Conservation (phyloP, 129 eudicot species). For the Flaveria sonorensis region DNA sequence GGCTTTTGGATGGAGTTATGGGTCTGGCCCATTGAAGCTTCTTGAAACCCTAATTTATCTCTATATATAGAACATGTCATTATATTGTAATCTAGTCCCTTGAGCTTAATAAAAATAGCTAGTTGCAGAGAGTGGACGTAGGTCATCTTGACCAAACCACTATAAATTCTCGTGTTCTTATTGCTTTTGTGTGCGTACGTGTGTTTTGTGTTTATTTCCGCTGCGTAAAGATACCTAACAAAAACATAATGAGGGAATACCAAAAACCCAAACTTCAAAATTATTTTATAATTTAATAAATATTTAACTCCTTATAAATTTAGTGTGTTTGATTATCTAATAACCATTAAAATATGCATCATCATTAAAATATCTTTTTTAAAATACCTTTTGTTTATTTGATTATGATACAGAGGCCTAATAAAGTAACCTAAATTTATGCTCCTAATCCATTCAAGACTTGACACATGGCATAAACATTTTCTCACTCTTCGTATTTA, state of each 20-base stretch:
- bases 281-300: neutral
- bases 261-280: neutral
- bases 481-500: neutral
- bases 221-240: too few relatives aligned
- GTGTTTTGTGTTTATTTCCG: too few relatives aligned
- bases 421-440: neutral
- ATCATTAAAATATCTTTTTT: neutral
- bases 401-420: neutral
- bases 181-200: too few relatives aligned
- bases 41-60: too few relatives aligned
- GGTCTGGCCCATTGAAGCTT: too few relatives aligned
- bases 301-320: neutral
- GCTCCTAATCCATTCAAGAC: neutral
- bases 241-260: neutral
- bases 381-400: neutral
- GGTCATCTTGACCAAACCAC: too few relatives aligned
- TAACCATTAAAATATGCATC: neutral
- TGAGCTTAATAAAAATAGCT: too few relatives aligned
- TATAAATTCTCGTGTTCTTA: too few relatives aligned
- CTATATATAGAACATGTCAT: too few relatives aligned
- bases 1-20: too few relatives aligned
- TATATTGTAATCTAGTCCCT: too few relatives aligned
- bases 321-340: neutral
- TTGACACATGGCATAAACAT: neutral
- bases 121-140: too few relatives aligned